phyloP scores from a whole-genome alignment of 2,329 filamentous ascomycete genomes.

The Sporothrix brasiliensis region DNA sequence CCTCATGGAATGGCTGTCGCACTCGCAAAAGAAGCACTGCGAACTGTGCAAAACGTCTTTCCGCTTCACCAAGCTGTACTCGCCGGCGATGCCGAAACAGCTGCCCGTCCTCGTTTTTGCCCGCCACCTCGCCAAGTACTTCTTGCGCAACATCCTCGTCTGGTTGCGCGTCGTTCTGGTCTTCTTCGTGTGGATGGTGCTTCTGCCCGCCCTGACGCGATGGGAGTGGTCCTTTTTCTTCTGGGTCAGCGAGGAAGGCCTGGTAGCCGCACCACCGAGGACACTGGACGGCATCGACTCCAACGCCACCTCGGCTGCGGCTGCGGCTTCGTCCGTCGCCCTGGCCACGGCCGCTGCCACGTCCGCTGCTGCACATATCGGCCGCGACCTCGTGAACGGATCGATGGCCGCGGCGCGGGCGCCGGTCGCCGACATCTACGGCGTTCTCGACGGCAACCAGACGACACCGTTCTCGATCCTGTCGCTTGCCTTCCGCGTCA shows the following conservation, averaged over 20 bases:
- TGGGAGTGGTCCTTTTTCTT: slow-evolving; percentile 92
- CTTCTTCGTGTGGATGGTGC: slow-evolving; percentile 81
- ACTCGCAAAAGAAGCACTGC: slow-evolving; percentile 99
- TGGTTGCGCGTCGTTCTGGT: slow-evolving; percentile 82
- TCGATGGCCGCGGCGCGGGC: not conserved
- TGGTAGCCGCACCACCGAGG: slow-evolving; percentile 39
- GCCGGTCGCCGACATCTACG: not conserved
- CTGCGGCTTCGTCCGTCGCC: not conserved
- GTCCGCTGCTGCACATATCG: not conserved
- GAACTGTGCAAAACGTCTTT: slow-evolving; percentile 99
- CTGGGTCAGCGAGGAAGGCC: slow-evolving; percentile 84
- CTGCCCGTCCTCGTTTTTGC: slow-evolving; percentile 81
- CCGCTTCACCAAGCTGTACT: slow-evolving; percentile 96
- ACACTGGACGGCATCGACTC: not conserved
- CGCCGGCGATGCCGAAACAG: slow-evolving; percentile 85
- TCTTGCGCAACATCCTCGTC: slow-evolving; percentile 69
- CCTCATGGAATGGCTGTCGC: slow-evolving; percentile 97
- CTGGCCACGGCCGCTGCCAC: not conserved
- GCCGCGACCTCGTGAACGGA: not conserved
- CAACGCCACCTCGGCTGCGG: not conserved
- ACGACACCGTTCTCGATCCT: slow-evolving; percentile 43
- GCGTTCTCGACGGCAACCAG: slow-evolving; percentile 38
- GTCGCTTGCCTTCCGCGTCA: slow-evolving; percentile 41
- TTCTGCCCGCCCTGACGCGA: slow-evolving; percentile 88
- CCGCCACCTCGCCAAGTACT: slow-evolving; percentile 74